phyloP scores from a whole-genome alignment of 129 eudicot genomes.

The Mikania micrantha region DNA sequence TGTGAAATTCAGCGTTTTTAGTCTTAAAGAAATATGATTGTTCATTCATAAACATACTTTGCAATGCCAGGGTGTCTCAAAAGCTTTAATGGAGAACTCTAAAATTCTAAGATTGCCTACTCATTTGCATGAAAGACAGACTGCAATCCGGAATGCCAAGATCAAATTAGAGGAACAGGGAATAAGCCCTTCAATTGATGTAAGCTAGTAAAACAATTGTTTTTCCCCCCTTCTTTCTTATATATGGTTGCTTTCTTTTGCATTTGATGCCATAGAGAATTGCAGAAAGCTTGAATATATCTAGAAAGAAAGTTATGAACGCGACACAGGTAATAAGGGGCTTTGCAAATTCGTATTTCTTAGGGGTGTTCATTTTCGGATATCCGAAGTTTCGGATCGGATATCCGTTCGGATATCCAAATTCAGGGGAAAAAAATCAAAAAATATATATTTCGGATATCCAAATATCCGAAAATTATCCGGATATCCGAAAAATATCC shows the following conservation, averaged over 20 bases:
- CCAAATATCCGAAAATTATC: too few relatives aligned
- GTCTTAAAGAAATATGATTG: not conserved
- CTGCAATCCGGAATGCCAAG: constrained; percentile 78
- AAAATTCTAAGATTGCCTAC: constrained; percentile 78
- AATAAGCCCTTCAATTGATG: constrained; percentile 77
- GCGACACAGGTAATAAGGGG: constrained; percentile 71
- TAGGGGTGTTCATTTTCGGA: too few relatives aligned
- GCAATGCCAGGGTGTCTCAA: constrained; percentile 74
- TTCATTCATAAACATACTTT: not conserved
- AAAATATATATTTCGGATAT: too few relatives aligned
- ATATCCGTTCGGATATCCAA: too few relatives aligned
- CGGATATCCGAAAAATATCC: too few relatives aligned
- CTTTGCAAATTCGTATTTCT: constrained; percentile 1
- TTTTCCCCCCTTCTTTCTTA: not conserved
- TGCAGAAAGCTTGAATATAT: constrained; percentile 77
- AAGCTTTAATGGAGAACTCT: constrained; percentile 69
- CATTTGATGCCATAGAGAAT: constrained; percentile 46
- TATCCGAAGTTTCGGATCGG: too few relatives aligned
- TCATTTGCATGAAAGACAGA: constrained; percentile 80
- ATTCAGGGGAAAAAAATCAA: too few relatives aligned
- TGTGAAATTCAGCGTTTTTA: not conserved
- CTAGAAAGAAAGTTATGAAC: constrained; percentile 82
- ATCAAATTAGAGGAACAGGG: constrained; percentile 68
- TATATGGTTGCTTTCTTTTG: constrained; percentile 3
- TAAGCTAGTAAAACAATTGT: constrained; percentile 29